Base-by-base conservation (phyloP, 495 filamentous ascomycete genomes). In the Sordaria brevicollis region DNA sequence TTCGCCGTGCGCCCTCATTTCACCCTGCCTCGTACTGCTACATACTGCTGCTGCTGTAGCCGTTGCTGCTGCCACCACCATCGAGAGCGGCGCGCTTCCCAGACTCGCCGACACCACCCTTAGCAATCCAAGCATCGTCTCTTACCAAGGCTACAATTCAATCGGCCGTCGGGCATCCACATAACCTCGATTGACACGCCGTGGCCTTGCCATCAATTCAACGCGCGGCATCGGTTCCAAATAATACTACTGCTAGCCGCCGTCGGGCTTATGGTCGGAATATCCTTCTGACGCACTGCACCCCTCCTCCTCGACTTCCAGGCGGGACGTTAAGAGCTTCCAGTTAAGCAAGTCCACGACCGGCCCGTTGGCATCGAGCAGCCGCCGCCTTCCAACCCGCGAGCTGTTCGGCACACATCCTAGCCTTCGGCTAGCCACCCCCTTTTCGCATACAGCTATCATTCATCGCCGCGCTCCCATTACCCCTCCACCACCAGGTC, bases 401-500 rank as follows among this genome's bases (percentile, higher is more conserved):
- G 25, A 62, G 49, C 49, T 62, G 49, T 33, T 62, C 25, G 49
- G 49, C 49, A 62, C 49, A 62, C 66, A 31, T 43, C 25, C 36
- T 41, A 54, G 49, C 67, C 15, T 41, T 41, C 39, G 67, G 49
- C 67, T 37, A 35, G 67, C 38, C 38, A 68, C 67, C 67, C 31
- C 25, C 68, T 35, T 37, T 36, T 31, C 62, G 37, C 33, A 29
- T 36, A 13, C 35, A 35, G 65, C 68, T 69, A 29, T 70, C 35
- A 62, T 31, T 31, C 21, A 25, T 62, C 49, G 49, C 49, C 49
- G 49, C 49, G 49, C 49, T 31, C 49, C 21, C 66, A 65, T 66
- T 72, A 67, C 70, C 71, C 74, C 73, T 73, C 73, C 67, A 68
- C 68, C 68, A 68, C 74, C 72, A 74, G 76, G 74, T 74, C 71